Percentiles rank a stretch among this genome's conserved stretches.
phyloP scores from a whole-genome alignment of 495 filamentous ascomycete genomes.

The Penicillium alfredii region DNA sequence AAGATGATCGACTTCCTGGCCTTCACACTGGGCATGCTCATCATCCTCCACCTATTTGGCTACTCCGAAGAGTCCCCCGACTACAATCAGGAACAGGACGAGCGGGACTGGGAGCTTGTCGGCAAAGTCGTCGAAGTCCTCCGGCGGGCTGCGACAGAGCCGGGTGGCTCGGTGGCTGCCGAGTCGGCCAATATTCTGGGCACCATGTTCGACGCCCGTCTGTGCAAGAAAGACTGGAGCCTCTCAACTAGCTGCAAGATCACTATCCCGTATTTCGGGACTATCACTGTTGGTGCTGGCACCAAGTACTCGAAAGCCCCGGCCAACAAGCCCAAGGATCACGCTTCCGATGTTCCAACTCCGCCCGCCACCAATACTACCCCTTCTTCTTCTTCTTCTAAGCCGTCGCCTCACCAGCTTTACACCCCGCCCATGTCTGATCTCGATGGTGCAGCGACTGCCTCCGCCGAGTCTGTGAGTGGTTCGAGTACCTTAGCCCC shows the following conservation, averaged over 20 bases:
- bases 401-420: constrained; percentile 9
- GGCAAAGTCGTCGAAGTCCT: constrained; percentile 37
- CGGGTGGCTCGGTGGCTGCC: constrained; percentile 43
- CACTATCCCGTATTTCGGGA: constrained; percentile 45
- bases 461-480: not conserved
- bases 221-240: constrained; percentile 2
- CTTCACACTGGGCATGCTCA: constrained; percentile 46
- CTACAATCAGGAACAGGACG: constrained; percentile 29
- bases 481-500: constrained; percentile 1
- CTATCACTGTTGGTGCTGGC: constrained; percentile 29
- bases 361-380: not conserved
- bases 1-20: constrained; percentile 51
- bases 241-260: constrained; percentile 21
- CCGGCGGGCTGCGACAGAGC: constrained; percentile 30
- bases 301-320: constrained; percentile 18
- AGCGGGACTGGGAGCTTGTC: constrained; percentile 41
- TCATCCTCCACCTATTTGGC: constrained; percentile 44
- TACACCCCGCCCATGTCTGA: constrained; percentile 27
- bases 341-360: not conserved
- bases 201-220: constrained; percentile 19
- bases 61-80: constrained; percentile 25
- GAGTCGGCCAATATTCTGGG: constrained; percentile 43
- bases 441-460: constrained; percentile 4
- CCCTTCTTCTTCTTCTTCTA: not conserved
- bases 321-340: constrained; percentile 3